These are phyloP conservation scores for Kappamyces sp. DNA, from an alignment of 192 early-diverging fungal genomes.

Conservation along the genomic window DNA sequence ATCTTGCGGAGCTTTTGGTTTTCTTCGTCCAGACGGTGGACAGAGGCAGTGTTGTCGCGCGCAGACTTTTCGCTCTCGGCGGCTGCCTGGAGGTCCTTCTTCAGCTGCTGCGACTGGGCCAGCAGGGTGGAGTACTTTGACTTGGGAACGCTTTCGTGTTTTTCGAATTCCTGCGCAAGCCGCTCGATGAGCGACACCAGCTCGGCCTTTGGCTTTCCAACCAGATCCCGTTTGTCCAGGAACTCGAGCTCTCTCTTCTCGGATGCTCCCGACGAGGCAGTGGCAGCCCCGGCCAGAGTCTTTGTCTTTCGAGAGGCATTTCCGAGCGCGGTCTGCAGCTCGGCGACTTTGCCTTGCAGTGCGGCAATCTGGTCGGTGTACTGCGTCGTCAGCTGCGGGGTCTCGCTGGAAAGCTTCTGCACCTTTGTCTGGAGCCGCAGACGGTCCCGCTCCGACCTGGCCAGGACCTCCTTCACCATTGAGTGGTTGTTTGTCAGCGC, in stretches of 20 bases:
- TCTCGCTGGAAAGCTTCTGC: slow-evolving; percentile 2
- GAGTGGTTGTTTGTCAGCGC: not conserved
- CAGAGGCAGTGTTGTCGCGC: no score
- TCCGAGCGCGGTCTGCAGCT: not conserved
- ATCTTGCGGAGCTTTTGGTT: slow-evolving; percentile 29
- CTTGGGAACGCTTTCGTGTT: slow-evolving; percentile 13
- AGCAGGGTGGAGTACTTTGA: no score
- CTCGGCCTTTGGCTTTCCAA: not conserved
- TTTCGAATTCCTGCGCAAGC: slow-evolving; percentile 26
- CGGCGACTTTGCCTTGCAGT: not conserved
- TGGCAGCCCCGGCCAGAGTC: slow-evolving; percentile 5
- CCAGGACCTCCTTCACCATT: slow-evolving; percentile 12
- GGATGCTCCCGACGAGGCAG: not conserved
- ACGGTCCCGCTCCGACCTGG: slow-evolving; percentile 21
- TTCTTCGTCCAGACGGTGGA: slow-evolving; percentile 21
- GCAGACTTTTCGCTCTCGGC: no score
- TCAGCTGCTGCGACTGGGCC: no score
- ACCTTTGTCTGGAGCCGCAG: slow-evolving; percentile 21
- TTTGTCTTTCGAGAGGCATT: not conserved
- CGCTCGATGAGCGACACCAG: slow-evolving; percentile 25
- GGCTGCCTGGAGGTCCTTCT: no score
- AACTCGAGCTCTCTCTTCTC: not conserved
- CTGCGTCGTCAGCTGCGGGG: not conserved
- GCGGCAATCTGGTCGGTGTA: not conserved
- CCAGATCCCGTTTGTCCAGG: slow-evolving; percentile 11